phyloP scores from a whole-genome alignment of 1,284 basidiomycete genomes.

The Leucoagaricus sp. region DNA sequence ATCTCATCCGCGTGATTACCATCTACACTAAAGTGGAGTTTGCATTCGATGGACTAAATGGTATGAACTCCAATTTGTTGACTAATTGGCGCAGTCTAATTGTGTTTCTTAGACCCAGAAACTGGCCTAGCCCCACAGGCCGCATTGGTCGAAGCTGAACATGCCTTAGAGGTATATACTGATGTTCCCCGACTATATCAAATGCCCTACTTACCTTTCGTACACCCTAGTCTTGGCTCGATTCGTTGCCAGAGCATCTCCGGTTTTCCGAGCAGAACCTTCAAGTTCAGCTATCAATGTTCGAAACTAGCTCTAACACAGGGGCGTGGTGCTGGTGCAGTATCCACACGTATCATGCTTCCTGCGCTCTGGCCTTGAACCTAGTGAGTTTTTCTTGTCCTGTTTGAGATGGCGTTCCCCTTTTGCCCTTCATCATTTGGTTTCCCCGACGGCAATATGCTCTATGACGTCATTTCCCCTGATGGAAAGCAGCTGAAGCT shows the following conservation, averaged over 20 bases:
- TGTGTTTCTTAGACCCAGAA: slow-evolving; percentile 23
- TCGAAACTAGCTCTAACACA: slow-evolving; percentile 72
- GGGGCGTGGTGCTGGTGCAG: slow-evolving; percentile 78
- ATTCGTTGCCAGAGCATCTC: slow-evolving; percentile 64
- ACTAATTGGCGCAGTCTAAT: slow-evolving; percentile 3
- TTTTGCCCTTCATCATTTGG: slow-evolving; percentile 1
- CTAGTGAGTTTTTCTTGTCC: slow-evolving; percentile 45
- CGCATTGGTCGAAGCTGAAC: slow-evolving; percentile 39
- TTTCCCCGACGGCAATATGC: not conserved
- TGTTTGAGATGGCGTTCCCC: slow-evolving; percentile 10
- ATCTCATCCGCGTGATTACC: slow-evolving; percentile 66
- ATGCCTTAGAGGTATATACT: slow-evolving; percentile 40
- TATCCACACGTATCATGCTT: slow-evolving; percentile 71
- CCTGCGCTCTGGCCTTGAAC: slow-evolving; percentile 62
- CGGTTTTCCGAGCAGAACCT: slow-evolving; percentile 68
- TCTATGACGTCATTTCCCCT: slow-evolving; percentile 11
- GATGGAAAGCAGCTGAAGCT: not conserved
- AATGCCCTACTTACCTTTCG: slow-evolving; percentile 14
- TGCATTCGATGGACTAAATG: slow-evolving; percentile 41
- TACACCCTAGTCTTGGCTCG: slow-evolving; percentile 56
- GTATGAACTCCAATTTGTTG: slow-evolving; percentile 22
- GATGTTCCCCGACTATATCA: slow-evolving; percentile 9
- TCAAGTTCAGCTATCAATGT: slow-evolving; percentile 69
- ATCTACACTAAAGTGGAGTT: slow-evolving; percentile 61
- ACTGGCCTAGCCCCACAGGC: slow-evolving; percentile 19